Conservation (phyloP, 805 yeast species). For the Lachancea mirantina region DNA sequence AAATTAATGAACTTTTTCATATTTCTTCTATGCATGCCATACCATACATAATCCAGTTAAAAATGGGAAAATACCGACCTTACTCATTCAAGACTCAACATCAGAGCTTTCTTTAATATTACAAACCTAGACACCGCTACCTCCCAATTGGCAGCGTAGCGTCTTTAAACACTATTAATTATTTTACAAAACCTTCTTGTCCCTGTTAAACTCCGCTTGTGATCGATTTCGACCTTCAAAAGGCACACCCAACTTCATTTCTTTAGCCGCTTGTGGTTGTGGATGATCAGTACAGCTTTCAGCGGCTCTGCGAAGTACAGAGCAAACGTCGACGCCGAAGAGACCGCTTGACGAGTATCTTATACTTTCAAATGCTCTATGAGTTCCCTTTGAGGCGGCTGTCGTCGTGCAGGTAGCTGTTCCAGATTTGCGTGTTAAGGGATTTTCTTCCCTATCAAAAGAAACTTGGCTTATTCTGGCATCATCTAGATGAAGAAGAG, state of each 20-base stretch:
- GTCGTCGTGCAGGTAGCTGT: background rate
- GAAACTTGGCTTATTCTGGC: constrained; percentile 4
- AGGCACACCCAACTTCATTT: constrained; percentile 5
- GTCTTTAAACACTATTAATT: no score
- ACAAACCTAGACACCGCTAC: no score
- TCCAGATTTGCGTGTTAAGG: background rate
- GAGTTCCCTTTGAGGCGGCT: constrained; percentile 2
- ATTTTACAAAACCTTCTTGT: background rate
- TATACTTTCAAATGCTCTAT: constrained; percentile 12
- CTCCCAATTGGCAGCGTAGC: no score
- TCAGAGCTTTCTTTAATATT: no score
- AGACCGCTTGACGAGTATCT: constrained; percentile 26
- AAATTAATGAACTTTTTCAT: no score
- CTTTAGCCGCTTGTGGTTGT: no score
- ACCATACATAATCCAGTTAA: no score
- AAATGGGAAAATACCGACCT: no score
- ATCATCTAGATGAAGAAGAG: constrained; percentile 8
- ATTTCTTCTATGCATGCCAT: no score
- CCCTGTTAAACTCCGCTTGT: background rate
- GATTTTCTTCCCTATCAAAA: background rate
- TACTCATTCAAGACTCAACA: no score
- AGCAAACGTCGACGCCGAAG: constrained; percentile 31
- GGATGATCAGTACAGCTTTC: no score
- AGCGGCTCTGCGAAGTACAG: constrained; percentile 31
- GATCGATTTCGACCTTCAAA: constrained; percentile 3